Evolutionary conservation across 495 filamentous ascomycete species (phyloP).

Genomic region (Bryoglossum gracile): DNA sequence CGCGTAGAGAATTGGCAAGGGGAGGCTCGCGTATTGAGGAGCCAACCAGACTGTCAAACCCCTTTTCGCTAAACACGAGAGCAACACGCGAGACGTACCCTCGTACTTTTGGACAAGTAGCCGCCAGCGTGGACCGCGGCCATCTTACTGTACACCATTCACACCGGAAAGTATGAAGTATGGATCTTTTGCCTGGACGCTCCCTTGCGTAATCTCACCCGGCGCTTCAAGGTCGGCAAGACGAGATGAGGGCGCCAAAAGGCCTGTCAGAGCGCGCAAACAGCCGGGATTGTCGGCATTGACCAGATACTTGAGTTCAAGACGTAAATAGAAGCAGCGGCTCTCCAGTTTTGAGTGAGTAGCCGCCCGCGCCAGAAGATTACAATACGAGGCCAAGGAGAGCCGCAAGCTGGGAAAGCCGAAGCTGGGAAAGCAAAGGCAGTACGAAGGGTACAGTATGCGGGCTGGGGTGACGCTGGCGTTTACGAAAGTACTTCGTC

Average conservation of each 20-base stretch:
- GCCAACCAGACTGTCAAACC: constrained; percentile 8
- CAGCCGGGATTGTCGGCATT: too few species aligned
- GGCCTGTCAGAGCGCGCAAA: constrained; percentile 1
- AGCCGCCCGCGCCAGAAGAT: constrained; percentile 18
- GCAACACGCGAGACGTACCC: too few species aligned
- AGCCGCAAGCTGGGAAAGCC: too few species aligned
- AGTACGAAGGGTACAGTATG: too few species aligned
- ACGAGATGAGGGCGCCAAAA: constrained; percentile 19
- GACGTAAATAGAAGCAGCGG: constrained; percentile 9
- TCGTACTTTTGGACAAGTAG: constrained; percentile 18
- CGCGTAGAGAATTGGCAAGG: constrained; percentile 14
- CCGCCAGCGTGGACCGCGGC: constrained; percentile 10
- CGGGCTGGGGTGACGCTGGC: constrained; percentile 19
- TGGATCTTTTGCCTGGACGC: not conserved
- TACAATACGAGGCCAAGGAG: not conserved
- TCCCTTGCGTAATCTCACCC: constrained; percentile 7
- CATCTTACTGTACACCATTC: not conserved
- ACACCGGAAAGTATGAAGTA: not conserved
- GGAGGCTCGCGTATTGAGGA: constrained; percentile 12
- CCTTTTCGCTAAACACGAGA: constrained; percentile 19
- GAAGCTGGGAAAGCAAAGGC: too few species aligned
- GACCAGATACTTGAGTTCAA: not conserved
- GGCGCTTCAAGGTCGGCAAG: constrained; percentile 25
- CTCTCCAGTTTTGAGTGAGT: constrained; percentile 21
- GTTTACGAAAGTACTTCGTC: constrained; percentile 12